These are phyloP conservation scores for Caryopteris hybrid DNA, from an alignment of 305 asterid genomes.

Conservation along the genomic window DNA sequence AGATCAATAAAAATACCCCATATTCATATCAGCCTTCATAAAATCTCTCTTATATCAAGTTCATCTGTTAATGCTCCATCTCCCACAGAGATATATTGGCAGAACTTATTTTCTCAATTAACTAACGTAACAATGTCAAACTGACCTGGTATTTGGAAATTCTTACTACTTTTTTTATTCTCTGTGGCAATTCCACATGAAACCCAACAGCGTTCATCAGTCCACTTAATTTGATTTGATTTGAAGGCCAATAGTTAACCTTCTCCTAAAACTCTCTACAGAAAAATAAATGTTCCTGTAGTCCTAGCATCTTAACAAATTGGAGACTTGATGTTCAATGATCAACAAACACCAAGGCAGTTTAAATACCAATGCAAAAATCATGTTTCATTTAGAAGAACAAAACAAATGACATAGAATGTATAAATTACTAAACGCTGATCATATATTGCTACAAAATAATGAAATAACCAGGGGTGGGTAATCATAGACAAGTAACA, in stretches of 20 bases:
- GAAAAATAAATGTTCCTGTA: not conserved
- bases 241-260: not conserved
- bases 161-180: conserved; percentile 15
- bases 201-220: conserved; percentile 32
- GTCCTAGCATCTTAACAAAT: not conserved
- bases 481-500: no score
- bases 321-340: not conserved
- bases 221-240: conserved; percentile 5
- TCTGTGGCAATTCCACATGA: conserved; percentile 27
- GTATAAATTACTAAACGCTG: not conserved
- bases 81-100: conserved; percentile 23
- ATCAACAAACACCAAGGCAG: not conserved
- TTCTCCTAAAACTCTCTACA: not conserved
- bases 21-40: conserved; percentile 22
- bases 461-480: no score
- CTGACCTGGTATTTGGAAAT: conserved; percentile 11
- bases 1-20: conserved; percentile 14
- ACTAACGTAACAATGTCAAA: conserved; percentile 2
- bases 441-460: no score
- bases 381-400: not conserved
- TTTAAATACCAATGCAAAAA: no score
- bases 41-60: conserved; percentile 24
- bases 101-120: conserved; percentile 20
- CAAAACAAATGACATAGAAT: not conserved
- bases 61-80: conserved; percentile 24